Evolutionary conservation across 805 yeast genomes (phyloP).

Genomic region (Kuraishia ogatae): DNA sequence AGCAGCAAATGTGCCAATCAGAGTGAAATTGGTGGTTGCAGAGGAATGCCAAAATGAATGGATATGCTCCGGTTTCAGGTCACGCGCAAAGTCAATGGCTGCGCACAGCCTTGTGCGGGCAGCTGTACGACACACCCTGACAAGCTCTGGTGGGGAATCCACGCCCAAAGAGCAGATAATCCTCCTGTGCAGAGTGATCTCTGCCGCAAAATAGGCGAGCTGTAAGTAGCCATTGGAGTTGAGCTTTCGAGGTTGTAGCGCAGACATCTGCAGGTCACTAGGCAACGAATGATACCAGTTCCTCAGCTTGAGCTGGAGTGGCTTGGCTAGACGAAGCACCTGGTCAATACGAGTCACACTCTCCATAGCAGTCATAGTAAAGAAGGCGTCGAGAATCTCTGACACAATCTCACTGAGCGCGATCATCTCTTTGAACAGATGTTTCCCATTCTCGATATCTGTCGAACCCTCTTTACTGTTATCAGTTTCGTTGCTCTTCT

Average conservation of each 20-base stretch:
- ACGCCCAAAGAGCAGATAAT: slow-evolving; percentile 49
- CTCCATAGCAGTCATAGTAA: slow-evolving; percentile 58
- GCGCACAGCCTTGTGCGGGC: slow-evolving; percentile 78
- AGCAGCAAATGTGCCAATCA: slow-evolving; percentile 85
- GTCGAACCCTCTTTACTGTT: slow-evolving; percentile 46
- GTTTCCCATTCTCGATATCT: slow-evolving; percentile 64
- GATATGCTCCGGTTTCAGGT: slow-evolving; percentile 71
- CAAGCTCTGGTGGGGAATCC: slow-evolving; percentile 42
- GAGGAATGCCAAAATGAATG: slow-evolving; percentile 89
- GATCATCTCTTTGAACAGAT: slow-evolving; percentile 59
- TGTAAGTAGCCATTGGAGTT: slow-evolving; percentile 76
- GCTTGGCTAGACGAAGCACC: slow-evolving; percentile 71
- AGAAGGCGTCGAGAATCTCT: slow-evolving; percentile 65
- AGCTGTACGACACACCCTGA: slow-evolving; percentile 70
- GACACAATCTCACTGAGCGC: slow-evolving; percentile 59
- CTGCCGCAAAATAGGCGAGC: slow-evolving; percentile 83
- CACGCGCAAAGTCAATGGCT: slow-evolving; percentile 70
- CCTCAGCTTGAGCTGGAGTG: slow-evolving; percentile 60
- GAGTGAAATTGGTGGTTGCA: slow-evolving; percentile 66
- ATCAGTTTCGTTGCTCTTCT: slow-evolving; percentile 36
- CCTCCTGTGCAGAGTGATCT: slow-evolving; percentile 75
- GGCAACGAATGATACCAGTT: slow-evolving; percentile 76
- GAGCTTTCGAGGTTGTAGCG: slow-evolving; percentile 50
- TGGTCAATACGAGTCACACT: slow-evolving; percentile 52
- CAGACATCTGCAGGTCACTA: slow-evolving; percentile 50